These are phyloP conservation scores for Phytopythium helicoides DNA, from an alignment of 352 stramenopile genomes.

Conservation along the genomic window DNA sequence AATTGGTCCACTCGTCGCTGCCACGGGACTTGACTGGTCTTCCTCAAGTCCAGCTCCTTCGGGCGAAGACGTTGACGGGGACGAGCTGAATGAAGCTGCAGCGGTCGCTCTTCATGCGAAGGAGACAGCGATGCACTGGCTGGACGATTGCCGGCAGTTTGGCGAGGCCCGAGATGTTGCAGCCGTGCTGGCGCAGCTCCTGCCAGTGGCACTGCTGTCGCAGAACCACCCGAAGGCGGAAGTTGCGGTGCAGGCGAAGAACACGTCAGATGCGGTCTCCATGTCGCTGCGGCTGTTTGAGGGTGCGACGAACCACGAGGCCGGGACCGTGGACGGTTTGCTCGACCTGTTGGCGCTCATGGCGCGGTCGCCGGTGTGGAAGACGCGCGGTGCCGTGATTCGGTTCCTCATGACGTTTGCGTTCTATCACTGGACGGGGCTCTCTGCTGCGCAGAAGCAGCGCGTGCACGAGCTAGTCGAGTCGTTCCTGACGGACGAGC, in stretches of 20 bases:
- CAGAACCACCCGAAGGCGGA: slow-evolving; percentile 72
- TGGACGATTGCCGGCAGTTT: slow-evolving; percentile 37
- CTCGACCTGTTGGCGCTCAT: slow-evolving; percentile 32
- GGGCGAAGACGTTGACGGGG: slow-evolving; percentile 5
- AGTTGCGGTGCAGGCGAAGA: slow-evolving; percentile 62
- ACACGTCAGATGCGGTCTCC: slow-evolving; percentile 51
- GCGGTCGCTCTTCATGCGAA: slow-evolving; percentile 32
- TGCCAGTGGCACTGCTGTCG: slow-evolving; percentile 62
- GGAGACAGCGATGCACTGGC: slow-evolving; percentile 73
- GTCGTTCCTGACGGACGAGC: slow-evolving; percentile 57
- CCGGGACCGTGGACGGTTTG: too few species aligned
- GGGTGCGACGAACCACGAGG: too few species aligned
- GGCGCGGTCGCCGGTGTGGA: slow-evolving; percentile 47
- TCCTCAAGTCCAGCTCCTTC: too few species aligned
- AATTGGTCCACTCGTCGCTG: too few species aligned
- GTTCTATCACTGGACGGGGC: slow-evolving; percentile 75
- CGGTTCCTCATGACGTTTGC: slow-evolving; percentile 71
- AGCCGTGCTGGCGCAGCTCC: slow-evolving; percentile 41
- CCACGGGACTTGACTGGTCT: too few species aligned
- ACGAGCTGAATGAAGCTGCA: slow-evolving; percentile 2
- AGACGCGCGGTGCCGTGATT: slow-evolving; percentile 64
- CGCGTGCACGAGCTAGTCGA: slow-evolving; percentile 53
- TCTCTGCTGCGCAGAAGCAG: slow-evolving; percentile 30
- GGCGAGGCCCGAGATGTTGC: slow-evolving; percentile 45
- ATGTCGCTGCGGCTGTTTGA: slow-evolving; percentile 55